These are phyloP conservation scores for Onygena corvina DNA, from an alignment of 2,329 filamentous ascomycete genomes.

Conservation along the genomic window DNA sequence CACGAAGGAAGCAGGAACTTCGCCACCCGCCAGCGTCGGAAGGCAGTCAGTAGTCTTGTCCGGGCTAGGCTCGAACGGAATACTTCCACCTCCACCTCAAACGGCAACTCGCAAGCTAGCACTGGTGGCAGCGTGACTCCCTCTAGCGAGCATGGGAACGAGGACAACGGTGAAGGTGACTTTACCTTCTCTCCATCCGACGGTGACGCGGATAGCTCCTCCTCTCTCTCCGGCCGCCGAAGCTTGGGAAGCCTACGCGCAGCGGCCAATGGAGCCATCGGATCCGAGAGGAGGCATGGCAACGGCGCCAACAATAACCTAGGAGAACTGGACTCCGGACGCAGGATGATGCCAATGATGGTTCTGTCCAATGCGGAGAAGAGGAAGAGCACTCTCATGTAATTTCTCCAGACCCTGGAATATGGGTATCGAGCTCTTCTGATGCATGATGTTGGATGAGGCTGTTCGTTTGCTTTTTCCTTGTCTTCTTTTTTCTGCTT, in stretches of 20 bases:
- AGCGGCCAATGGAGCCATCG: conserved; percentile 71
- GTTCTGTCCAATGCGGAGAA: conserved; percentile 83
- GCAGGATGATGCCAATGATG: conserved; percentile 70
- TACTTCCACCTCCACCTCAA: conserved; percentile 43
- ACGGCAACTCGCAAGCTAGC: conserved; percentile 48
- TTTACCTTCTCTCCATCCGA: conserved; percentile 53
- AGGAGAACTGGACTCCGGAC: conserved; percentile 34
- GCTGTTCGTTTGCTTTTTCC: conserved; percentile 6
- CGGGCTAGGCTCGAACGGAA: conserved; percentile 80
- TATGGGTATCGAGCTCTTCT: neutral
- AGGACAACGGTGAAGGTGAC: conserved; percentile 34
- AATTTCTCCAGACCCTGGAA: neutral
- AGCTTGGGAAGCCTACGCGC: conserved; percentile 65
- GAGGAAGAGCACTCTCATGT: conserved; percentile 53
- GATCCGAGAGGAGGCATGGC: conserved; percentile 67
- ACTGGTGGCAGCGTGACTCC: conserved; percentile 71
- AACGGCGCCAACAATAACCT: conserved; percentile 30
- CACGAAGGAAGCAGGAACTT: conserved; percentile 97
- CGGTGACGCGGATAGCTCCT: conserved; percentile 43
- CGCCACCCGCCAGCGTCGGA: conserved; percentile 77
- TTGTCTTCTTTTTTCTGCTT: neutral
- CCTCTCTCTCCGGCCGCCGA: conserved; percentile 62
- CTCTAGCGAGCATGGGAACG: conserved; percentile 53
- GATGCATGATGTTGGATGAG: conserved; percentile 3
- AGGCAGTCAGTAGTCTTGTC: conserved; percentile 81